Base-by-base conservation (phyloP, 2,329 filamentous ascomycete species). In the Alternaria infectoria region DNA sequence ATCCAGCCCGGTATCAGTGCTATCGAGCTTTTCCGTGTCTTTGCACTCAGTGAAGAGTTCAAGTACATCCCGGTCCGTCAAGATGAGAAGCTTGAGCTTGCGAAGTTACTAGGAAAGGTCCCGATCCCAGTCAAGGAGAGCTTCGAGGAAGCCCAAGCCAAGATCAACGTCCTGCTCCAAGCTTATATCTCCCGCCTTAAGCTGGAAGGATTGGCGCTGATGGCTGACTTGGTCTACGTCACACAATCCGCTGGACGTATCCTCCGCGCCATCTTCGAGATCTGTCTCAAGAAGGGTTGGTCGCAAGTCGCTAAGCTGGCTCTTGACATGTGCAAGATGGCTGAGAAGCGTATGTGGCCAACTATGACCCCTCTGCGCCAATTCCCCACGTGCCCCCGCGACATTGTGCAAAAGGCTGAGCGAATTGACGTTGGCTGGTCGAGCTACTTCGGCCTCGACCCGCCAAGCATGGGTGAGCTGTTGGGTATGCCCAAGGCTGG, bases 341-440 rank as follows among this genome's bases (percentile, higher is more conserved):
- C 95, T 0, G 96, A 99, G 84, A 97, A 97, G 85, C 88, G 96
- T 54, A 99, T 99, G 96, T 99, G 96, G 96, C 94, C 95, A 13
- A 98, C 95, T 6, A 99, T 98, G 96, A 93, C 93, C 40, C 96
- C 96, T 11, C 85, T 99, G 30, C 89, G 96, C 57, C 96, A 99
- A 75, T 99, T 99, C 76, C 75, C 76, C 10, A 69, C 63, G n/a
- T 97, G 93, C 75, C 89, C 94, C 4, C 86, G 89, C 44, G 95
- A 98, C 62, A 92, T 98, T 57, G 84, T 98, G 52, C 90, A 93
- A 69, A 98, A 98, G 81, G 91, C 94, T 4, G 96, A 99, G 83
- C 88, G 94, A 70, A 97, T 98, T 65, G 94, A 97, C 70, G 94
- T 98, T 19, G 90, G 92, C 1, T 99, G 95, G 93, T 87, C 86